phyloP scores from a whole-genome alignment of 2,329 filamentous ascomycete species.

The Drechslerella dactyloides region DNA sequence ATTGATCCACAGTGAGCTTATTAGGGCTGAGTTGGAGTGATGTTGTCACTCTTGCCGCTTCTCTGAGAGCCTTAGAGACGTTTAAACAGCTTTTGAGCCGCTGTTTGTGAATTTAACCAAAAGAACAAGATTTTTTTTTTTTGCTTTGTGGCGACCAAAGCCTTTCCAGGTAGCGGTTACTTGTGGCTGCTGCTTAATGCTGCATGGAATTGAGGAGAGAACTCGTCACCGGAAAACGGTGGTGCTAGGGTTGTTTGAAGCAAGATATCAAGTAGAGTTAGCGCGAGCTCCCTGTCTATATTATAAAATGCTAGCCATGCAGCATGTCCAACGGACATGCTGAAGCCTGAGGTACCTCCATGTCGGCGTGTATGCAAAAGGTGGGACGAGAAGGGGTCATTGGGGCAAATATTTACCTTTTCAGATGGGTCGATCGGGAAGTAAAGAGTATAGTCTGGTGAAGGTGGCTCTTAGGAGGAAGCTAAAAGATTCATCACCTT shows the following conservation, averaged over 20 bases:
- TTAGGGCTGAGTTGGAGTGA: slow-evolving; percentile 6
- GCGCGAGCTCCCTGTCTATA: slow-evolving; percentile 40
- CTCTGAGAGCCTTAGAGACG: slow-evolving; percentile 15
- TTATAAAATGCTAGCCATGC: slow-evolving; percentile 44
- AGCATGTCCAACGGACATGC: slow-evolving; percentile 40
- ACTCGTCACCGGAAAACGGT: slow-evolving; percentile 24
- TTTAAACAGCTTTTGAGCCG: slow-evolving; percentile 13
- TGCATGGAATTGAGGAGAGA: slow-evolving; percentile 18
- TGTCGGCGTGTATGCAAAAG: slow-evolving; percentile 15
- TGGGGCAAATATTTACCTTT: slow-evolving; percentile 46
- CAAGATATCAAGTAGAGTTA: slow-evolving; percentile 42
- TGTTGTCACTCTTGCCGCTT: slow-evolving; percentile 9
- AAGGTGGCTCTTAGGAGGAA: slow-evolving; percentile 13
- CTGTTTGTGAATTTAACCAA: slow-evolving; percentile 25
- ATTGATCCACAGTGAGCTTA: not conserved
- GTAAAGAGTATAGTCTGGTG: slow-evolving; percentile 34
- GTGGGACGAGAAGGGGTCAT: slow-evolving; percentile 23
- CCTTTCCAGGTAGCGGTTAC: slow-evolving; percentile 14
- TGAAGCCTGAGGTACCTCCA: slow-evolving; percentile 13
- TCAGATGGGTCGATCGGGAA: slow-evolving; percentile 45
- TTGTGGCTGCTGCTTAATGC: slow-evolving; percentile 34
- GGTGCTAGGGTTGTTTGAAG: slow-evolving; percentile 27
- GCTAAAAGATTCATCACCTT: slow-evolving; percentile 14
- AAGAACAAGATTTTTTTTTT: slow-evolving; percentile 12
- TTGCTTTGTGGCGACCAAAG: slow-evolving; percentile 21